Conservation (phyloP, 78 protist species). For the Anaeramoeba flamelloides region DNA sequence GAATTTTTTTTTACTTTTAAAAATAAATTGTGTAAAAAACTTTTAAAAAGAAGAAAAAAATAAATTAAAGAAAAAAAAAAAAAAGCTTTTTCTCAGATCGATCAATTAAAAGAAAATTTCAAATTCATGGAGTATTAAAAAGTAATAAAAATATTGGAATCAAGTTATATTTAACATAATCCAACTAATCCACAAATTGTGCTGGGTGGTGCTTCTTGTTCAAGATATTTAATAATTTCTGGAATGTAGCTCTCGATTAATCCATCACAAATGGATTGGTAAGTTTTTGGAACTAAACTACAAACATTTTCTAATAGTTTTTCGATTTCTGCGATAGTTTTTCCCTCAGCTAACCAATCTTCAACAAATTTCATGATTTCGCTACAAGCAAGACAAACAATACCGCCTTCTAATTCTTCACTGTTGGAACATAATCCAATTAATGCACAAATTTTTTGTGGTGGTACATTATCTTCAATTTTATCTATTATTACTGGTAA, state of each 20-base stretch:
- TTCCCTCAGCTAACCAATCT: neutral
- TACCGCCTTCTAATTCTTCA: too few species aligned
- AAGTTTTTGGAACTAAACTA: neutral
- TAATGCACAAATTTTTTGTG: neutral
- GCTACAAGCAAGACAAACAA: neutral
- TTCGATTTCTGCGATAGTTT: neutral
- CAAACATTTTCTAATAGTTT: neutral
- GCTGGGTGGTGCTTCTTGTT: neutral
- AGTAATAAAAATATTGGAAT: too few species aligned
- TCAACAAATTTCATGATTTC: neutral
- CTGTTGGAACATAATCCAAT: conserved; percentile 1
- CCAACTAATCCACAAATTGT: neutral
- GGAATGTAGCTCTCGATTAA: neutral
- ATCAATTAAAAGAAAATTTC: too few species aligned
- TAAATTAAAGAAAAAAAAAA: too few species aligned
- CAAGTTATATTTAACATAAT: neutral
- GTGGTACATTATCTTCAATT: neutral
- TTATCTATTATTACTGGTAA: neutral
- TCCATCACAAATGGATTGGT: neutral
- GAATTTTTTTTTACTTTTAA: too few species aligned
- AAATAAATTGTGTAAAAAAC: too few species aligned
- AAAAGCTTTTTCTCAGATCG: too few species aligned
- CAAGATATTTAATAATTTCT: neutral
- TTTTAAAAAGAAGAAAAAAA: too few species aligned
- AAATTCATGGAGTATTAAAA: too few species aligned